Conservation (phyloP, 2,329 filamentous ascomycete species). For the Trichoderma pleuroti region DNA sequence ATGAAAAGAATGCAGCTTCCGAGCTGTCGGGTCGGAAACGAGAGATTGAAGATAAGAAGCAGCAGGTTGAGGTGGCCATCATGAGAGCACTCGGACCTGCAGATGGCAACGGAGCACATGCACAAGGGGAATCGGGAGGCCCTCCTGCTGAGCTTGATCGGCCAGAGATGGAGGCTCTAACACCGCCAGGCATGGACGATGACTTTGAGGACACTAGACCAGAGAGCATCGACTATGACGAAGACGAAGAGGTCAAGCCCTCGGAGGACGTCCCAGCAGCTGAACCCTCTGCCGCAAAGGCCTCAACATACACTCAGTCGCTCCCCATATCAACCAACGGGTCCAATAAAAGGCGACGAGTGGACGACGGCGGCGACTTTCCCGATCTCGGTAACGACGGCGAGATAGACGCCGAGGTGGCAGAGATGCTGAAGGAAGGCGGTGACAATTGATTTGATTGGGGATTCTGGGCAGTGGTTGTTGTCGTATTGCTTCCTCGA, state of each 20-base stretch:
- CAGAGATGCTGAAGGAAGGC: constrained; percentile 49
- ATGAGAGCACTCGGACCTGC: constrained; percentile 74
- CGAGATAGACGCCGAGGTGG: constrained; percentile 55
- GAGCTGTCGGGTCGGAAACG: constrained; percentile 64
- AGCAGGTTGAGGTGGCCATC: constrained; percentile 85
- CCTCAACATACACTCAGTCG: constrained; percentile 45
- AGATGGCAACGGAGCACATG: constrained; percentile 47
- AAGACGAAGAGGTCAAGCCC: constrained; percentile 19
- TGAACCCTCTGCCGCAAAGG: constrained; percentile 34
- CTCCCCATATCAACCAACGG: constrained; percentile 50
- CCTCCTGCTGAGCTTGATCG: constrained; percentile 61
- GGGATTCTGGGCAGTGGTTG: neutral
- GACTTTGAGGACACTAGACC: constrained; percentile 9
- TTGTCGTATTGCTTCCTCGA: neutral
- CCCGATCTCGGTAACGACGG: constrained; percentile 53
- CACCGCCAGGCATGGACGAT: constrained; percentile 65
- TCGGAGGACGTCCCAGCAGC: constrained; percentile 22
- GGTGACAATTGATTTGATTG: neutral
- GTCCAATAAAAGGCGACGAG: constrained; percentile 54
- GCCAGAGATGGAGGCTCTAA: constrained; percentile 81
- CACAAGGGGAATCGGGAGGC: constrained; percentile 44
- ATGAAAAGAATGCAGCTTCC: constrained; percentile 64
- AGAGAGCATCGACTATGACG: constrained; percentile 4
- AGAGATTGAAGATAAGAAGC: constrained; percentile 76
- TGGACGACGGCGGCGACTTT: constrained; percentile 51